phyloP scores from a whole-genome alignment of 805 yeast genomes.

The Ogataea methylovora region DNA sequence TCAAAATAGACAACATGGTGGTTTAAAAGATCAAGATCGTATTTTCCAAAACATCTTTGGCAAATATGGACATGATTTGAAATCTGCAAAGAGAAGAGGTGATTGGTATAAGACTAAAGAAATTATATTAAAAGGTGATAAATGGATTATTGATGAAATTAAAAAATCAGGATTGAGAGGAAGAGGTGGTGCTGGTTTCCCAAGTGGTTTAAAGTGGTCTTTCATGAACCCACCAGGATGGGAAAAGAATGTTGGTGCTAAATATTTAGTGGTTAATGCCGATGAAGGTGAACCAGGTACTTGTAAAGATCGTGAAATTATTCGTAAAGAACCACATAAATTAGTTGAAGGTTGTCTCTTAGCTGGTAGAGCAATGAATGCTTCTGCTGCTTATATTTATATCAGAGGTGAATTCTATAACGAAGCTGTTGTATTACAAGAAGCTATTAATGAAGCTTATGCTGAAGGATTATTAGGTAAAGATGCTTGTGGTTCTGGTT shows the following conservation, averaged over 20 bases:
- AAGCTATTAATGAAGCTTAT: constrained; percentile 84
- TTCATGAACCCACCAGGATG: constrained; percentile 95
- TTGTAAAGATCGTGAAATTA: constrained; percentile 86
- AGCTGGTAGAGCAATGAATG: constrained; percentile 90
- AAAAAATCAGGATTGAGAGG: constrained; percentile 82
- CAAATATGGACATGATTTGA: constrained; percentile 67
- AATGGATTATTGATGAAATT: constrained; percentile 85
- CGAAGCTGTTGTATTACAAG: constrained; percentile 67
- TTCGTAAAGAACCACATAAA: constrained; percentile 88
- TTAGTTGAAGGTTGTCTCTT: constrained; percentile 86
- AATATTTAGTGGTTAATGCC: constrained; percentile 84
- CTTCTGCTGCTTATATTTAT: constrained; percentile 86
- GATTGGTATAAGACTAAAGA: constrained; percentile 93
- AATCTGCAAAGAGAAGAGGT: constrained; percentile 71
- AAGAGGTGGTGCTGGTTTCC: constrained; percentile 93
- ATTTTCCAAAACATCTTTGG: constrained; percentile 81
- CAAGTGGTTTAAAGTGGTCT: constrained; percentile 86
- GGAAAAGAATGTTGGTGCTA: constrained; percentile 86
- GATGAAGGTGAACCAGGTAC: constrained; percentile 96
- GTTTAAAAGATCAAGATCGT: constrained; percentile 74
- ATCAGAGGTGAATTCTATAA: constrained; percentile 87
- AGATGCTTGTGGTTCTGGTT: constrained; percentile 84
- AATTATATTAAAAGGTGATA: constrained; percentile 73
- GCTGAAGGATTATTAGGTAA: constrained; percentile 73
- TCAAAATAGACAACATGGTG: constrained; percentile 58